phyloP scores from a whole-genome alignment of 129 eudicot species.

The Smallanthus sonchifolius region DNA sequence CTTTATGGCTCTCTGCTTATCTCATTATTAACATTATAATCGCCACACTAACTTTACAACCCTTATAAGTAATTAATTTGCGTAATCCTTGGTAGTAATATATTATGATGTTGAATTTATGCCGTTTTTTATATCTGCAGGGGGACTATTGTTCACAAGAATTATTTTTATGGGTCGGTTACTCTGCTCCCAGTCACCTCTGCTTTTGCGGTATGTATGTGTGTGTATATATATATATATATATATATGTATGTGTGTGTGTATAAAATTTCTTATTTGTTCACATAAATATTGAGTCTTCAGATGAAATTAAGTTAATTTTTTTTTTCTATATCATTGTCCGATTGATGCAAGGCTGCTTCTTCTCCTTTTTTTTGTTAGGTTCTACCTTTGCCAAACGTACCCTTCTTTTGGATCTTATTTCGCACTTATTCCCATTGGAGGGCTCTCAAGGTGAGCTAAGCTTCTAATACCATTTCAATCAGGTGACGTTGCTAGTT shows the following conservation, averaged over 20 bases:
- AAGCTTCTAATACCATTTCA: slow-evolving; percentile 12
- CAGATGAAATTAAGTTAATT: background rate
- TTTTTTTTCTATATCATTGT: background rate
- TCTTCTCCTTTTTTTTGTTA: slow-evolving; percentile 17
- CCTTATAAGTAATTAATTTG: background rate
- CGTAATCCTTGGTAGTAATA: background rate
- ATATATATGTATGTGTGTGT: slow-evolving; percentile 14
- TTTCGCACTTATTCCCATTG: slow-evolving; percentile 90
- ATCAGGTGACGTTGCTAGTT: background rate
- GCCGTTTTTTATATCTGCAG: slow-evolving; percentile 32
- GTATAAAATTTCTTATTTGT: background rate
- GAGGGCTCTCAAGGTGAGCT: slow-evolving; percentile 87
- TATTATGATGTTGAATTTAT: slow-evolving; percentile 4
- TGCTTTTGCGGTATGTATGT: slow-evolving; percentile 59
- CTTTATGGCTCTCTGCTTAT: background rate
- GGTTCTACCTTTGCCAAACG: slow-evolving; percentile 94
- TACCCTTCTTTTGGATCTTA: slow-evolving; percentile 91
- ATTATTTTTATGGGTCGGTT: slow-evolving; percentile 84
- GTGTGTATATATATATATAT: slow-evolving; percentile 18
- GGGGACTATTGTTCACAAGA: slow-evolving; percentile 82
- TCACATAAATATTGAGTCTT: background rate
- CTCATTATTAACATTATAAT: background rate
- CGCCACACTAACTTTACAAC: background rate
- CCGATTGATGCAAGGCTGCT: slow-evolving; percentile 4
- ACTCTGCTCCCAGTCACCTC: slow-evolving; percentile 77